Evolutionary conservation across 2,329 filamentous ascomycete genomes (phyloP).

Genomic region (Venturia effusa): DNA sequence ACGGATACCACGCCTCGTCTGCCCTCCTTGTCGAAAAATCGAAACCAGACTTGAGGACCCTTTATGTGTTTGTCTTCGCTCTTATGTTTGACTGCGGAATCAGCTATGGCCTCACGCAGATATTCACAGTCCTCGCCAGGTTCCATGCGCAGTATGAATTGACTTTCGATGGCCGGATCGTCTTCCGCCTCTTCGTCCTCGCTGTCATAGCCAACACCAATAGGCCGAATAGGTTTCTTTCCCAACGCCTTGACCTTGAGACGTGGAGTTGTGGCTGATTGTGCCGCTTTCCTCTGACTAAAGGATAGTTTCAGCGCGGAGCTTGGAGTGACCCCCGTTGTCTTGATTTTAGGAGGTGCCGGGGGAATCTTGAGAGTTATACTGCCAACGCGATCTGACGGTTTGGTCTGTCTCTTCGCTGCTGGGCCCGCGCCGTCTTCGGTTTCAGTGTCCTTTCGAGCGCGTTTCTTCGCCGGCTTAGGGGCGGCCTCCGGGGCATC

Average conservation of each 20-base stretch:
- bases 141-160: constrained; percentile 80
- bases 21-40: constrained; percentile 64
- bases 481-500: constrained; percentile 20
- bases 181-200: constrained; percentile 83
- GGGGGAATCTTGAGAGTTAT: constrained; percentile 5
- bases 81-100: constrained; percentile 53
- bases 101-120: constrained; percentile 63
- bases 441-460: constrained; percentile 25
- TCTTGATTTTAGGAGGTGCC: constrained; percentile 22
- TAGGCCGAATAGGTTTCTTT: constrained; percentile 55
- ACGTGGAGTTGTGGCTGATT: constrained; percentile 16
- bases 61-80: constrained; percentile 31
- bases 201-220: constrained; percentile 89
- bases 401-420: constrained; percentile 21
- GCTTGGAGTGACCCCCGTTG: constrained; percentile 11
- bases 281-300: constrained; percentile 15
- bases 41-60: constrained; percentile 68
- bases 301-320: constrained; percentile 34
- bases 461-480: constrained; percentile 26
- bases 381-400: constrained; percentile 17
- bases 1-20: constrained; percentile 64
- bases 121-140: constrained; percentile 81
- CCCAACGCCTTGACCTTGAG: constrained; percentile 34
- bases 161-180: constrained; percentile 81
- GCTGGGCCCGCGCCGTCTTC: constrained; percentile 15